A percentile compares a stretch with the other conserved stretches of the same genome.
Conservation (phyloP, 306 rosid species). For the Rosa rugosa region DNA sequence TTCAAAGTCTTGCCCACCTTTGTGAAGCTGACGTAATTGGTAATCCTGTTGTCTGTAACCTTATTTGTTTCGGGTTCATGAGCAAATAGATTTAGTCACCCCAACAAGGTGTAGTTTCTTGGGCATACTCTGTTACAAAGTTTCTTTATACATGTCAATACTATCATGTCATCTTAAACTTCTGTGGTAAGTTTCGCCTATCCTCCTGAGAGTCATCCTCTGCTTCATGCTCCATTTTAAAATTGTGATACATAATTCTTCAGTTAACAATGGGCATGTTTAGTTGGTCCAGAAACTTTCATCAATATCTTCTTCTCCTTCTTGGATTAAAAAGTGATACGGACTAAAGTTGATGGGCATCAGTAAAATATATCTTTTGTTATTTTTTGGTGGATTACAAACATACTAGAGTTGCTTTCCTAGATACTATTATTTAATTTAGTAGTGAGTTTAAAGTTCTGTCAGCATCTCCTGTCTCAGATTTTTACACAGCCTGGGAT, state of each 20-base stretch:
- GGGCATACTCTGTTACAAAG: neutral
- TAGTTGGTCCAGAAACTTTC: neutral
- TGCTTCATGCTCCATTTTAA: neutral
- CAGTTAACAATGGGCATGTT: neutral
- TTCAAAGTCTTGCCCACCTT: constrained; percentile 92
- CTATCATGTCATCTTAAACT: neutral
- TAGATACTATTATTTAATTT: neutral
- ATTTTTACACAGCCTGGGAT: constrained; percentile 94
- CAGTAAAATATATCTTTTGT: neutral
- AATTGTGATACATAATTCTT: neutral
- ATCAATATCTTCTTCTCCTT: neutral
- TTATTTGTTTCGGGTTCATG: constrained; percentile 3
- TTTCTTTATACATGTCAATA: too few species aligned
- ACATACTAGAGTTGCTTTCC: neutral
- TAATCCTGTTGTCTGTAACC: constrained; percentile 37
- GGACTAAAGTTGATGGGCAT: neutral
- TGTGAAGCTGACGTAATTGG: constrained; percentile 95
- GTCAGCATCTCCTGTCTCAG: constrained; percentile 39
- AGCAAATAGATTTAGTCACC: neutral
- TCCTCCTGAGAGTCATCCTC: neutral
- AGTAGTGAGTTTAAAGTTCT: constrained; percentile 25
- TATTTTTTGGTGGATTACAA: neutral
- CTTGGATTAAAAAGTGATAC: neutral
- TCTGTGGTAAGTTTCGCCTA: neutral
- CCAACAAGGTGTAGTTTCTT: neutral